Base-by-base conservation (phyloP, 345 rosid genomes). In the Pugionium dolabratum region DNA sequence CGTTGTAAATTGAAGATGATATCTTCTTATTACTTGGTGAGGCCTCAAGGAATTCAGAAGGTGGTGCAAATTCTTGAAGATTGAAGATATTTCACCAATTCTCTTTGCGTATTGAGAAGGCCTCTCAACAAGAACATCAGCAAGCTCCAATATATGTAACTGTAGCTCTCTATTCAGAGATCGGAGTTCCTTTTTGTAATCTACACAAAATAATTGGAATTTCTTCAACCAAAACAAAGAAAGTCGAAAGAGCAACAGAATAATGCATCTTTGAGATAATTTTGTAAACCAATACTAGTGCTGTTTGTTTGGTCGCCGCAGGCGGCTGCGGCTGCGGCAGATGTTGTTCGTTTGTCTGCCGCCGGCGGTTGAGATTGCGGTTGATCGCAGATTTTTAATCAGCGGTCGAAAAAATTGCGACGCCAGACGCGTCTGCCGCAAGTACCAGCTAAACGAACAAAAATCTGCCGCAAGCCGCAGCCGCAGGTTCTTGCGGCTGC, bases 31-130 rank as follows among this genome's bases (percentile, higher is more conserved):
- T 45, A 86, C 97, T 86, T 90, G 96, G 79, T 94, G 99, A 41
- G 97, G 97, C 35, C 96, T 89, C 72, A 90, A 79, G 9, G 92
- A 94, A 79, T 94, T 94, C 47, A 94, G 95, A 70, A 94, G 88
- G 76, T 94, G 96, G 76, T 94, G 99, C 82, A 90, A 76, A 59
- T 94, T 94, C 84, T 90, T 90, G 77, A 88, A 94, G 45, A 94
- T 80, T 2, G 92, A 86, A 47, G 97, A 94, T 31, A 94, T 83
- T 27, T 94, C 96, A 71, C 90, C 97, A 35, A 90, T 92, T 71
- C 91, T 81, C 80, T 96, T 85, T 3, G 97, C 99, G 55, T 90
- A 94, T 66, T 90, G 96, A 49, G 99, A 90, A 9, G 97, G 99
- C 53, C 97, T 86, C 70, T 86, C 99, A 65, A 94, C 92, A 73